Evolutionary conservation across 345 rosid genomes (phyloP).

Genomic region (Pseudoturritis turrita): DNA sequence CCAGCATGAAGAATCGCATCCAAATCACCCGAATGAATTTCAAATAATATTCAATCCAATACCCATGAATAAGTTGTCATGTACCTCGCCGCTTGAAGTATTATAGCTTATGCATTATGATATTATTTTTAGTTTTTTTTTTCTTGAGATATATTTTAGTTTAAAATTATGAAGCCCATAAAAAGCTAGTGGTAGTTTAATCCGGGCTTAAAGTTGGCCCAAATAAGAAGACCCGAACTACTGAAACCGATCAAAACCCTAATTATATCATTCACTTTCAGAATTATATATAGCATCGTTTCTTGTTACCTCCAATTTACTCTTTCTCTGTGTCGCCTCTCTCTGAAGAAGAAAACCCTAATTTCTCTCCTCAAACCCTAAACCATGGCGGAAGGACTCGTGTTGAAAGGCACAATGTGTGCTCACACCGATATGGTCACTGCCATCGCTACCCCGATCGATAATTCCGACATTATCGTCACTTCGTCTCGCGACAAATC

Average conservation of each 20-base stretch:
- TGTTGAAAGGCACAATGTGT: constrained; percentile 71
- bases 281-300: background rate
- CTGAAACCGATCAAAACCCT: constrained; percentile 2
- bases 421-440: constrained; percentile 95
- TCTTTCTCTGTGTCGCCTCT: constrained; percentile 1
- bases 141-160: too few species aligned
- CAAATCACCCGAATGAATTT: too few species aligned
- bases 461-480: constrained; percentile 80
- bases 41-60: too few species aligned
- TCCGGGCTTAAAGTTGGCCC: background rate
- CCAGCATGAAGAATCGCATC: too few species aligned
- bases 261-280: background rate
- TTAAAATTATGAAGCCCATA: too few species aligned
- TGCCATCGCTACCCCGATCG: constrained; percentile 80
- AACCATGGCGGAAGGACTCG: constrained; percentile 58
- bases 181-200: background rate
- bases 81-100: too few species aligned
- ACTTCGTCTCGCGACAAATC: constrained; percentile 89
- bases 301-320: background rate
- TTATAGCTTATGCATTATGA: too few species aligned
- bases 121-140: too few species aligned
- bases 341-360: background rate
- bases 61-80: too few species aligned
- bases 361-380: background rate
- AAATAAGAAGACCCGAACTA: background rate